phyloP scores from a whole-genome alignment of 164 flowering plant species.

The Stephania cephalantha region DNA sequence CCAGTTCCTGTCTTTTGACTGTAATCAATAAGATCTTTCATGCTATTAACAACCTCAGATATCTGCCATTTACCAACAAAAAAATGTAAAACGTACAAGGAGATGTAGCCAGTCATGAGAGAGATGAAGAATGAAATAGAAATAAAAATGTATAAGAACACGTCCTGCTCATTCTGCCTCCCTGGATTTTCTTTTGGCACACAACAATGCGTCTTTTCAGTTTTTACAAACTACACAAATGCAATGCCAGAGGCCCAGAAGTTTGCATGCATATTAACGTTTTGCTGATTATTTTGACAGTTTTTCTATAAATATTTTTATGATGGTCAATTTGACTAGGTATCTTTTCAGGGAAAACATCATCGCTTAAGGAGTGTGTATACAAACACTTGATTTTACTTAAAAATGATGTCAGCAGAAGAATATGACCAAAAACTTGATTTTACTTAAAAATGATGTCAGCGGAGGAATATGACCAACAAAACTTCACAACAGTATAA shows the following conservation, averaged over 20 bases:
- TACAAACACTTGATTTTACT: no score
- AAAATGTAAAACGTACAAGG: constrained; percentile 40
- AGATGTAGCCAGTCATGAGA: background rate
- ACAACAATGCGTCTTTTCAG: background rate
- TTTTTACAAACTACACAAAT: background rate
- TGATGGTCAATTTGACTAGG: no score
- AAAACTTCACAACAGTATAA: background rate
- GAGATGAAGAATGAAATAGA: background rate
- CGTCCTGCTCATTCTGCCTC: background rate
- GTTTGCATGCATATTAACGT: background rate
- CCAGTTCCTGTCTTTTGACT: constrained; percentile 80
- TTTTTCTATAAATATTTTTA: no score
- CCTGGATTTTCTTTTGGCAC: background rate
- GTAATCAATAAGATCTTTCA: constrained; percentile 98
- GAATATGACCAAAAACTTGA: no score
- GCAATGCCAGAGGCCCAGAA: background rate
- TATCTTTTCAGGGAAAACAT: no score
- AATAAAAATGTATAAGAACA: background rate
- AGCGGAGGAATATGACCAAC: no score
- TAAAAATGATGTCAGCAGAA: no score
- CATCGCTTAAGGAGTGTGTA: no score
- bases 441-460: no score
- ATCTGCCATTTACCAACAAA: constrained; percentile 50
- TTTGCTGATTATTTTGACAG: no score
- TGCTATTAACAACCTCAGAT: constrained; percentile 97